phyloP scores from a whole-genome alignment of 2,329 filamentous ascomycete species.

The Byssoonygena ceratinophila region DNA sequence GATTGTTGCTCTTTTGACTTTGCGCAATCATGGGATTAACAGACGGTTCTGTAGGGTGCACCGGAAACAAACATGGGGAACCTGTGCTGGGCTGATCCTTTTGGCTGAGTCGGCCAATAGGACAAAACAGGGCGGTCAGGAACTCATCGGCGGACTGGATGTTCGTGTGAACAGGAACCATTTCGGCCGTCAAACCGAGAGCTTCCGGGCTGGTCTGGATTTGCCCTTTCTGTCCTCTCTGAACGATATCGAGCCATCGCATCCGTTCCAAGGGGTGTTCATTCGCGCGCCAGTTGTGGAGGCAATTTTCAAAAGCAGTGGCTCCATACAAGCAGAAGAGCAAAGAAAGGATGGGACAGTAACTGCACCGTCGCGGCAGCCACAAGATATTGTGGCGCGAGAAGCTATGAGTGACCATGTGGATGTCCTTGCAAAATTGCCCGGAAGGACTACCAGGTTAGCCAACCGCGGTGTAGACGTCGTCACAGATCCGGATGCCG shows the following conservation, averaged over 20 bases:
- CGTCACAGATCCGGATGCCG: slow-evolving; percentile 33
- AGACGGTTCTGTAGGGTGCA: slow-evolving; percentile 44
- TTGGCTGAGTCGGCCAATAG: slow-evolving; percentile 78
- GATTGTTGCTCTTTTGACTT: not conserved
- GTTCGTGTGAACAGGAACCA: slow-evolving; percentile 89
- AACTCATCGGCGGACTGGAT: slow-evolving; percentile 81
- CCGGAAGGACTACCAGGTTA: slow-evolving; percentile 42
- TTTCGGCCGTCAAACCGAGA: slow-evolving; percentile 87
- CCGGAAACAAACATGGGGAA: slow-evolving; percentile 84
- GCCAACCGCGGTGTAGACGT: slow-evolving; percentile 36
- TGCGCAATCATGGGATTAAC: slow-evolving; percentile 14
- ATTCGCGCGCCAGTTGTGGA: slow-evolving; percentile 93
- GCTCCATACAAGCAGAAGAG: slow-evolving; percentile 45
- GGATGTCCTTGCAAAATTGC: slow-evolving; percentile 49
- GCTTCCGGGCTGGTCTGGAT: slow-evolving; percentile 66
- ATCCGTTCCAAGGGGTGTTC: slow-evolving; percentile 70
- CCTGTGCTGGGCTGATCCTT: slow-evolving; percentile 86
- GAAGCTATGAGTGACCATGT: slow-evolving; percentile 41
- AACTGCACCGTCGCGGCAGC: slow-evolving; percentile 46
- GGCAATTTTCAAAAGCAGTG: slow-evolving; percentile 51
- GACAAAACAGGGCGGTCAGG: slow-evolving; percentile 83
- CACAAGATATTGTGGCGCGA: slow-evolving; percentile 35
- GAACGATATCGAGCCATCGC: slow-evolving; percentile 20
- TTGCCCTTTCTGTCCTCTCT: slow-evolving; percentile 54
- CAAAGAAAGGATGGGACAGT: slow-evolving; percentile 41